Conservation (phyloP, 176 grass and related monocot genomes). For the Alloteropsis semialata region DNA sequence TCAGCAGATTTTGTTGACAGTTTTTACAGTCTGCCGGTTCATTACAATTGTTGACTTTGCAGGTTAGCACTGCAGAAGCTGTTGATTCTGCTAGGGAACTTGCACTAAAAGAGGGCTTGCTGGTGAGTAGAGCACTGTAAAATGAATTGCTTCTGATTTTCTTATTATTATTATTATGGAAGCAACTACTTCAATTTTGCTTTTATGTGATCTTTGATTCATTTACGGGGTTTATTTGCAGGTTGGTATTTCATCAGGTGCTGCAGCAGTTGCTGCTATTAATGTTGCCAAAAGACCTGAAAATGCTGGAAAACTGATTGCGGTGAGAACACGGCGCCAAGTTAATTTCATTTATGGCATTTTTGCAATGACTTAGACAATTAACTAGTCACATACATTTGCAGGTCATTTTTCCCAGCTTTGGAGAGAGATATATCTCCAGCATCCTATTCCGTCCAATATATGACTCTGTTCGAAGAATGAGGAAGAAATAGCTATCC, state of each 20-base stretch:
- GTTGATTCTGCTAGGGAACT: slow-evolving; percentile 70
- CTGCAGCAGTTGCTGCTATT: slow-evolving; percentile 79
- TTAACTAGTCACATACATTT: slow-evolving; percentile 28
- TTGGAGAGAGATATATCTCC: slow-evolving; percentile 87
- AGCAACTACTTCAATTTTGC: not conserved
- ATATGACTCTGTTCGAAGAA: slow-evolving; percentile 78
- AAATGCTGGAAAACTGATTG: slow-evolving; percentile 91
- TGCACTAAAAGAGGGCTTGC: slow-evolving; percentile 84
- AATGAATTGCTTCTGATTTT: not conserved
- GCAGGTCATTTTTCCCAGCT: slow-evolving; percentile 95
- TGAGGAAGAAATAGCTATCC: slow-evolving; percentile 47
- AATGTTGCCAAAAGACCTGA: slow-evolving; percentile 84
- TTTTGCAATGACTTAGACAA: not conserved
- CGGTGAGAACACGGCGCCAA: slow-evolving; percentile 44
- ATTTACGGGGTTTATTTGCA: slow-evolving; percentile 37
- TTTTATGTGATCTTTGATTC: not conserved
- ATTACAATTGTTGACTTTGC: slow-evolving; percentile 36
- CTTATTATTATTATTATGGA: not conserved
- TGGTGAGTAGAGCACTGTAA: slow-evolving; percentile 42
- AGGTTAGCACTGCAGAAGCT: slow-evolving; percentile 84
- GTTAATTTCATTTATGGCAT: not conserved
- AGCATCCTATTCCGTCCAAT: slow-evolving; percentile 73
- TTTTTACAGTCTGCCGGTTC: not conserved
- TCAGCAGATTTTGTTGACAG: slow-evolving; percentile 20
- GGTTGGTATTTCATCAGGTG: slow-evolving; percentile 97